Conservation (phyloP, 1,139 yeast genomes). For the Kurtzmaniella natalensis region DNA sequence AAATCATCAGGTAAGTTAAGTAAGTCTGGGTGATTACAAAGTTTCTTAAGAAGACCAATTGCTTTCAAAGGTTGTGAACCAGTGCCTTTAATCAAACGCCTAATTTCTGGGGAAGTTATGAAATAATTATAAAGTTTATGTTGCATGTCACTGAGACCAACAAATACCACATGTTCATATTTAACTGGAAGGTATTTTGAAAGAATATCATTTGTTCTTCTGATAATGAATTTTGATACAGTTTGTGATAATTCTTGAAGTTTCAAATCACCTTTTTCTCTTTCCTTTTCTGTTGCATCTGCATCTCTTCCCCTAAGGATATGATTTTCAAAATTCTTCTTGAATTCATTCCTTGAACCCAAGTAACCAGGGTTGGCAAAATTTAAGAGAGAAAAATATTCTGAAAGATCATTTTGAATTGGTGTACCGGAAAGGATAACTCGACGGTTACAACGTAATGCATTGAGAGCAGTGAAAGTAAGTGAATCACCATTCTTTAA, state of each 20-base stretch:
- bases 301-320: slow-evolving; percentile 89
- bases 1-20: slow-evolving; percentile 72
- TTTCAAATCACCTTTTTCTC: slow-evolving; percentile 66
- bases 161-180: slow-evolving; percentile 92
- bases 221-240: slow-evolving; percentile 85
- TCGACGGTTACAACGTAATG: slow-evolving; percentile 78
- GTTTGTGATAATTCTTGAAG: slow-evolving; percentile 65
- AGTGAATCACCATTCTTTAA: slow-evolving; percentile 91
- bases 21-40: slow-evolving; percentile 91
- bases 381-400: slow-evolving; percentile 83
- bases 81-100: slow-evolving; percentile 59
- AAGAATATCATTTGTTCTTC: slow-evolving; percentile 92
- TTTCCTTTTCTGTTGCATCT: slow-evolving; percentile 78
- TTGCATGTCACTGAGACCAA: slow-evolving; percentile 80
- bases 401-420: slow-evolving; percentile 92
- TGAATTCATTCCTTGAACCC: slow-evolving; percentile 80
- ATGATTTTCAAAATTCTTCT: slow-evolving; percentile 76
- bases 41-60: slow-evolving; percentile 79
- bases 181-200: slow-evolving; percentile 93
- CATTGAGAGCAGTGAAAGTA: slow-evolving; percentile 83
- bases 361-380: slow-evolving; percentile 94
- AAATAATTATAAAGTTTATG: slow-evolving; percentile 65
- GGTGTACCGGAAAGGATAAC: slow-evolving; percentile 97
- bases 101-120: slow-evolving; percentile 77
- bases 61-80: slow-evolving; percentile 89